These are phyloP conservation scores for Chaetomiaceae sp. DNA, from an alignment of 2,329 filamentous ascomycete genomes.

Conservation along the genomic window DNA sequence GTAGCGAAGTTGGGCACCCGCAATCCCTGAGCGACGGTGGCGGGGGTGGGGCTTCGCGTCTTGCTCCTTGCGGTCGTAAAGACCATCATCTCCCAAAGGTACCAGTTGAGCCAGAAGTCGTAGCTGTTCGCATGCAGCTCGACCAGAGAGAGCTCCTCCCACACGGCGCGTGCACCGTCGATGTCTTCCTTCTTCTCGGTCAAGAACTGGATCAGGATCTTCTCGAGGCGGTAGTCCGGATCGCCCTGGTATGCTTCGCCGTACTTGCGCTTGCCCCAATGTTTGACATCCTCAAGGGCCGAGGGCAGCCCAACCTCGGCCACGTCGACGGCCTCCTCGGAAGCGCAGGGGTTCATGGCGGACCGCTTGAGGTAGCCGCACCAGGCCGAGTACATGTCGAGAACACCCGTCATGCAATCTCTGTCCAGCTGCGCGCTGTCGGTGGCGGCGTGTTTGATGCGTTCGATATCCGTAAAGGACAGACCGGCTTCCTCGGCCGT, in stretches of 20 bases:
- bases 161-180: conserved; percentile 71
- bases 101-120: conserved; percentile 92
- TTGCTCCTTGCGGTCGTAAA: conserved; percentile 47
- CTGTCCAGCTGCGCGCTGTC: conserved; percentile 79
- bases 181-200: conserved; percentile 77
- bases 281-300: conserved; percentile 78
- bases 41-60: conserved; percentile 49
- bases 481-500: conserved; percentile 74
- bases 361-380: conserved; percentile 87
- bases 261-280: conserved; percentile 71
- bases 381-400: conserved; percentile 92
- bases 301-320: conserved; percentile 85
- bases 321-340: conserved; percentile 79
- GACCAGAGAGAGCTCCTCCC: conserved; percentile 64
- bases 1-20: conserved; percentile 71
- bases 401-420: conserved; percentile 78
- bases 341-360: conserved; percentile 68
- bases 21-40: conserved; percentile 42
- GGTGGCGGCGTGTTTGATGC: conserved; percentile 89
- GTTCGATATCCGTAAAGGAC: conserved; percentile 75
- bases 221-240: conserved; percentile 80
- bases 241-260: conserved; percentile 78
- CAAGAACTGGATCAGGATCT: conserved; percentile 87
- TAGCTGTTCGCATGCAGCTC: conserved; percentile 69
- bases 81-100: conserved; percentile 81